Evolutionary conservation across 805 yeast species (phyloP).

Genomic region (Komagataella ulmi): DNA sequence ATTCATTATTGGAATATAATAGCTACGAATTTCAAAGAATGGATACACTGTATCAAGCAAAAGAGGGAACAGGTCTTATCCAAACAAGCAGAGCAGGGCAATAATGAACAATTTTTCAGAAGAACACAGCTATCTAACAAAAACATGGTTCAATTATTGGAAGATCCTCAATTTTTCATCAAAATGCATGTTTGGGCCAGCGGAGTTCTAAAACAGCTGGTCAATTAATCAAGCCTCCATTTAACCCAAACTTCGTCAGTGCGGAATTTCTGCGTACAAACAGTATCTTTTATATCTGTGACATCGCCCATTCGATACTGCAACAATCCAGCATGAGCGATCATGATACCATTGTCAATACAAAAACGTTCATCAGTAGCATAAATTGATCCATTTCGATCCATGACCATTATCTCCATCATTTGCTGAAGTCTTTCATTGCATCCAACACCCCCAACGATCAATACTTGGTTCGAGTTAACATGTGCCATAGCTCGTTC

Average conservation of each 20-base stretch:
- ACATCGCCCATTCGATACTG: slow-evolving; percentile 75
- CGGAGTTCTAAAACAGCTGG: slow-evolving; percentile 28
- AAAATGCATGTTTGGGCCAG: neutral
- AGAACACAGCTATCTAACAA: neutral
- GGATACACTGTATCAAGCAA: slow-evolving; percentile 24
- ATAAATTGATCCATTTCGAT: slow-evolving; percentile 75
- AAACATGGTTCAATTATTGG: neutral
- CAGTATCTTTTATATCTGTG: slow-evolving; percentile 48
- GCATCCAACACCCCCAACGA: slow-evolving; percentile 98
- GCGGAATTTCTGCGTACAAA: slow-evolving; percentile 86
- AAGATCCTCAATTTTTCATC: neutral
- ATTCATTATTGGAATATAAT: slow-evolving; percentile 44
- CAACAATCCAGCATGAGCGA: slow-evolving; percentile 92
- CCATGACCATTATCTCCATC: slow-evolving; percentile 93
- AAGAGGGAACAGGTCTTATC: neutral
- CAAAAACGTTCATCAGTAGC: slow-evolving; percentile 97
- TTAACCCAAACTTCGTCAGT: slow-evolving; percentile 86
- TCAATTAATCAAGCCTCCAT: slow-evolving; percentile 42
- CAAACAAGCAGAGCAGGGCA: neutral
- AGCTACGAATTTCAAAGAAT: slow-evolving; percentile 22
- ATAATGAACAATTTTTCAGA: neutral
- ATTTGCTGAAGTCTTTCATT: slow-evolving; percentile 83
- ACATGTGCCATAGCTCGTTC: slow-evolving; percentile 99
- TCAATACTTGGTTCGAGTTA: slow-evolving; percentile 72
- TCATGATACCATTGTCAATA: slow-evolving; percentile 97